Conservation (phyloP, 2,329 filamentous ascomycete species). For the Aspergillus quadricinctus region DNA sequence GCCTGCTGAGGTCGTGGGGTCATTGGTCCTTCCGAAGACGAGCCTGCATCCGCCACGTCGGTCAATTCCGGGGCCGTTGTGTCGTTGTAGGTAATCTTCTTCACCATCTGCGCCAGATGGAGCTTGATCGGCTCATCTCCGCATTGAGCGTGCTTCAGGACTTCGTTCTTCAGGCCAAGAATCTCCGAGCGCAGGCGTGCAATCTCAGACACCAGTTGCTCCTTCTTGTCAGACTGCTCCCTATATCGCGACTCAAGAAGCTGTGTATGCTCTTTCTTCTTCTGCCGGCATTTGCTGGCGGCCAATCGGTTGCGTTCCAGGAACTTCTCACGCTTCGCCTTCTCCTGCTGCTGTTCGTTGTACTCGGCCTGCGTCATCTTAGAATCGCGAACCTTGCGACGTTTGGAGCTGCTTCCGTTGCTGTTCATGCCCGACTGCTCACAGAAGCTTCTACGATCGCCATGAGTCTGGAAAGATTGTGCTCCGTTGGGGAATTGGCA, state of each 20-base stretch:
- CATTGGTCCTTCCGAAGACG: conserved; percentile 10
- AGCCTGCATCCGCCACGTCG: conserved; percentile 8
- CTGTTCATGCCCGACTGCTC: conserved; percentile 17
- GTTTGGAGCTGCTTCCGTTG: conserved; percentile 14
- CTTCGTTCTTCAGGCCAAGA: conserved; percentile 37
- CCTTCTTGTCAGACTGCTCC: conserved; percentile 33
- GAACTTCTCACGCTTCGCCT: conserved; percentile 47
- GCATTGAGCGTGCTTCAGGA: conserved; percentile 38
- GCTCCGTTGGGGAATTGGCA: conserved; percentile 4
- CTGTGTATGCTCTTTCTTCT: conserved; percentile 57
- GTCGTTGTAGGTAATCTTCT: conserved; percentile 30
- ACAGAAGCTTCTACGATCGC: conserved; percentile 4
- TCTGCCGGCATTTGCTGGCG: conserved; percentile 58
- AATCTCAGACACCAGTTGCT: conserved; percentile 29
- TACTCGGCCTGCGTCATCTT: conserved; percentile 16
- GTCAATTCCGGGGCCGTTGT: conserved; percentile 8
- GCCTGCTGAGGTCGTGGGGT: conserved; percentile 6
- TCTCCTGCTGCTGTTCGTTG: conserved; percentile 25
- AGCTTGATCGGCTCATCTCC: conserved; percentile 35
- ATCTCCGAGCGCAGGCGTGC: conserved; percentile 34
- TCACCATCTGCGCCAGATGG: conserved; percentile 36
- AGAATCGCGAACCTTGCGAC: conserved; percentile 11
- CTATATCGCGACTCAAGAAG: conserved; percentile 43
- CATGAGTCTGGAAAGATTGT: not conserved
- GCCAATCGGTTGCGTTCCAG: conserved; percentile 58